Conservation (phyloP, 179 eudicot genomes). For the Beta corolliflora region DNA sequence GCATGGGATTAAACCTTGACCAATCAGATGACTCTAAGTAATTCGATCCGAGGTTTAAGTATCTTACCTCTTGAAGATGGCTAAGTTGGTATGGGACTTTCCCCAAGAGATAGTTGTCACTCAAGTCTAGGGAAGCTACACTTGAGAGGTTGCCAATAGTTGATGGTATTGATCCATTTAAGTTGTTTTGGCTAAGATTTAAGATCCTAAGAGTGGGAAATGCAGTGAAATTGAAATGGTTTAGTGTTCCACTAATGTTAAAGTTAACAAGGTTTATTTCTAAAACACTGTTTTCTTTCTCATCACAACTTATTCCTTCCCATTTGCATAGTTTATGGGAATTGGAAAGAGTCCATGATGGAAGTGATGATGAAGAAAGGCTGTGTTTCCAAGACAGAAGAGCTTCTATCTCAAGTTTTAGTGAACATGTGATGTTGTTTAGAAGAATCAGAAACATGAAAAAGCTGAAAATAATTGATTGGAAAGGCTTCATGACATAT, state of each 20-base stretch:
- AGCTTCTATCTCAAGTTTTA: conserved; percentile 10
- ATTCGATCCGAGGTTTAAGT: conserved; percentile 46
- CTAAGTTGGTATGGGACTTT: conserved; percentile 33
- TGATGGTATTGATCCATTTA: conserved; percentile 41
- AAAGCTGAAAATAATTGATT: not conserved
- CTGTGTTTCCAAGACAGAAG: conserved; percentile 18
- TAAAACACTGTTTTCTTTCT: conserved; percentile 12
- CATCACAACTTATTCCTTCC: conserved; percentile 54
- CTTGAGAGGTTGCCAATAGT: conserved; percentile 22
- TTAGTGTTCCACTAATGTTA: conserved; percentile 45
- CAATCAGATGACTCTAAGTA: conserved; percentile 33
- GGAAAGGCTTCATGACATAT: conserved; percentile 15
- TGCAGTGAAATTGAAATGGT: conserved; percentile 39
- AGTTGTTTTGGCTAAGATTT: conserved; percentile 23
- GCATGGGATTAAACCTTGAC: conserved; percentile 31
- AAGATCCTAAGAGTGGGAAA: conserved; percentile 47
- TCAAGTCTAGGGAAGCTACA: conserved; percentile 36
- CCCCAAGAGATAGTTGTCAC: conserved; percentile 35
- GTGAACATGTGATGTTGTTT: conserved; percentile 15
- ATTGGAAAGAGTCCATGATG: conserved; percentile 60
- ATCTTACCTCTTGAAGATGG: conserved; percentile 27
- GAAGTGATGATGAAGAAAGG: conserved; percentile 23
- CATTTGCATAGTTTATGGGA: conserved; percentile 49
- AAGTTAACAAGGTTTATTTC: conserved; percentile 29
- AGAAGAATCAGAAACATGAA: not conserved